phyloP scores from a whole-genome alignment of 768 basidiomycete species.

The Leccinum incarnatum region DNA sequence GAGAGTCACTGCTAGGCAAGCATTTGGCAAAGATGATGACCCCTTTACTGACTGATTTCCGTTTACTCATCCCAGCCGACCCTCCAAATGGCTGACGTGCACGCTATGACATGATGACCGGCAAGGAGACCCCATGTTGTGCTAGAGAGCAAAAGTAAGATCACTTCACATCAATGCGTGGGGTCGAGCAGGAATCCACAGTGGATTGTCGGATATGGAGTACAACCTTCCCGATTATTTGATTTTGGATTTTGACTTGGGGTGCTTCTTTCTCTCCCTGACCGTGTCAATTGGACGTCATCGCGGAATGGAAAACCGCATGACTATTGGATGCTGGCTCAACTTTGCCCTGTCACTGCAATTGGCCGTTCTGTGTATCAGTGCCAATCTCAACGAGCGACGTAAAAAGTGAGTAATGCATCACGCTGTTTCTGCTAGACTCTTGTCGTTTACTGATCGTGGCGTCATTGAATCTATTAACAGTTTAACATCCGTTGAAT shows the following conservation, averaged over 20 bases:
- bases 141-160: neutral
- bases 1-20: neutral
- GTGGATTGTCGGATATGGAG: neutral
- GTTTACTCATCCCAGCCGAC: neutral
- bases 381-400: slow-evolving; percentile 2
- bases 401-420: slow-evolving; percentile 20
- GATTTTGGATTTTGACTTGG: neutral
- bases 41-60: neutral
- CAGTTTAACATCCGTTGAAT: slow-evolving; percentile 2
- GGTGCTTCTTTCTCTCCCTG: slow-evolving; percentile 23
- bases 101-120: neutral
- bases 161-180: neutral
- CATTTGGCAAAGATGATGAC: neutral
- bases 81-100: neutral
- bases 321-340: neutral
- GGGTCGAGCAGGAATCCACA: neutral
- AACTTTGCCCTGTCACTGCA: neutral
- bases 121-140: slow-evolving; percentile 1
- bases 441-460: slow-evolving; percentile 2
- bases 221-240: neutral
- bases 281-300: slow-evolving; percentile 5
- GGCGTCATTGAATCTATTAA: slow-evolving; percentile 7
- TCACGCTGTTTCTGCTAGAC: neutral
- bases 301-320: slow-evolving; percentile 16
- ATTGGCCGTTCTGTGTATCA: neutral